These are phyloP conservation scores for Gnomoniopsis smithogilvyi DNA, from an alignment of 2,329 filamentous ascomycete genomes.

Conservation along the genomic window DNA sequence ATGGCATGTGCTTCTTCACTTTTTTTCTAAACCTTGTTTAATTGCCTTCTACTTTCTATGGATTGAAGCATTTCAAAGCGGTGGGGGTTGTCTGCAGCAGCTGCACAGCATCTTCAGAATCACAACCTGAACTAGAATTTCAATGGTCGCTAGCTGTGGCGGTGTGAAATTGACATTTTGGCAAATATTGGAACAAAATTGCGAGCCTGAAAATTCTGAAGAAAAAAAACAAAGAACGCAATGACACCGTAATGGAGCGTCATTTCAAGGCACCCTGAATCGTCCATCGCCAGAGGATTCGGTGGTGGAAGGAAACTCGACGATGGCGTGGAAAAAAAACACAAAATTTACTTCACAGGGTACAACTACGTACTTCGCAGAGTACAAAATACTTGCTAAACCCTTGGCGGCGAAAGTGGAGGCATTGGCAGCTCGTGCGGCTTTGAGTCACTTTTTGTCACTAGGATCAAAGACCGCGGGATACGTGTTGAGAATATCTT, in stretches of 20 bases:
- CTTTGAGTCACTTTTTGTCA: neutral
- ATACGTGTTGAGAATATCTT: too few relatives aligned
- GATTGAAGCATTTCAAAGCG: too few relatives aligned
- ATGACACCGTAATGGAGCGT: neutral
- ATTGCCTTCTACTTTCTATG: too few relatives aligned
- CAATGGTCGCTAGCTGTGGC: too few relatives aligned
- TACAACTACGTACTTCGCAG: neutral
- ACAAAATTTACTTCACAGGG: neutral
- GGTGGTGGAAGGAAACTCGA: neutral
- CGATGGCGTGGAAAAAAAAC: neutral
- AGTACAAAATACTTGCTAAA: neutral
- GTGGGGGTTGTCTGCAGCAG: too few relatives aligned
- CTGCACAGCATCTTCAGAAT: too few relatives aligned
- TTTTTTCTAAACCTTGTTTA: too few relatives aligned
- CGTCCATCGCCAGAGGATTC: neutral
- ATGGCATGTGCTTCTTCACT: too few relatives aligned
- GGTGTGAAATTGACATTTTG: too few relatives aligned
- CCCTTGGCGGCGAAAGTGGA: neutral
- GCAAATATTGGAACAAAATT: too few relatives aligned
- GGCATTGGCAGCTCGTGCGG: neutral
- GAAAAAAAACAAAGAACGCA: neutral
- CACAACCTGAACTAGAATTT: too few relatives aligned
- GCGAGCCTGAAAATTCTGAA: neutral
- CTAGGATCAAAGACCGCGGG: neutral
- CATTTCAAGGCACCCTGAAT: neutral